These are phyloP conservation scores for Caloboletus firmus DNA, from an alignment of 1,284 basidiomycete genomes.

Conservation along the genomic window DNA sequence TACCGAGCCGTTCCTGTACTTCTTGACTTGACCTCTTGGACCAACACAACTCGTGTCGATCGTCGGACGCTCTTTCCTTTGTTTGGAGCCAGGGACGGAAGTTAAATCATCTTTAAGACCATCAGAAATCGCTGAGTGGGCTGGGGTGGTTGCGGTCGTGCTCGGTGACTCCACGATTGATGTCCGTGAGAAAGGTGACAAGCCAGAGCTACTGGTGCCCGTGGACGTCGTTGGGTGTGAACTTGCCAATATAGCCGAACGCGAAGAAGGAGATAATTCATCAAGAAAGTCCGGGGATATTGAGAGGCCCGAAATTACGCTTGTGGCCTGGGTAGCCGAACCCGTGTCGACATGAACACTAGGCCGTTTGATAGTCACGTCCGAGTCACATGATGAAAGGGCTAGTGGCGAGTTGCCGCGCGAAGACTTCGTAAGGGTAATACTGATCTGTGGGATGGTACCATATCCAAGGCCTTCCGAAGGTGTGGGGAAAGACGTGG, in stretches of 20 bases:
- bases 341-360: slow-evolving; percentile 34
- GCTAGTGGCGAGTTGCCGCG: slow-evolving; percentile 31
- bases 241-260: slow-evolving; percentile 24
- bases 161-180: slow-evolving; percentile 30
- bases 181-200: slow-evolving; percentile 32
- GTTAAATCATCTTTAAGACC: slow-evolving; percentile 9
- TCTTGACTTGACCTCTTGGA: slow-evolving; percentile 32
- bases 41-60: slow-evolving; percentile 35
- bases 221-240: slow-evolving; percentile 29
- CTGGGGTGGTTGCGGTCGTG: slow-evolving; percentile 30
- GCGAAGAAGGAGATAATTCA: slow-evolving; percentile 26
- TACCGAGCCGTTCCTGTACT: slow-evolving; percentile 34
- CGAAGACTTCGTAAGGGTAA: slow-evolving; percentile 31
- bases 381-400: slow-evolving; percentile 31
- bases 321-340: slow-evolving; percentile 26
- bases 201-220: slow-evolving; percentile 23
- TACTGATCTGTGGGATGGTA: slow-evolving; percentile 32
- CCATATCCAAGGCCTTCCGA: slow-evolving; percentile 12
- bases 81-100: slow-evolving; percentile 23
- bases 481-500: slow-evolving; percentile 15
- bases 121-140: slow-evolving; percentile 27
- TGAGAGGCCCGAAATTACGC: slow-evolving; percentile 12
- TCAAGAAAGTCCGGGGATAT: slow-evolving; percentile 19
- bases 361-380: slow-evolving; percentile 27
- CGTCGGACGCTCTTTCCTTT: slow-evolving; percentile 33